Conservation (phyloP, 139 green algal species). For the Parachlorella kessleri region DNA sequence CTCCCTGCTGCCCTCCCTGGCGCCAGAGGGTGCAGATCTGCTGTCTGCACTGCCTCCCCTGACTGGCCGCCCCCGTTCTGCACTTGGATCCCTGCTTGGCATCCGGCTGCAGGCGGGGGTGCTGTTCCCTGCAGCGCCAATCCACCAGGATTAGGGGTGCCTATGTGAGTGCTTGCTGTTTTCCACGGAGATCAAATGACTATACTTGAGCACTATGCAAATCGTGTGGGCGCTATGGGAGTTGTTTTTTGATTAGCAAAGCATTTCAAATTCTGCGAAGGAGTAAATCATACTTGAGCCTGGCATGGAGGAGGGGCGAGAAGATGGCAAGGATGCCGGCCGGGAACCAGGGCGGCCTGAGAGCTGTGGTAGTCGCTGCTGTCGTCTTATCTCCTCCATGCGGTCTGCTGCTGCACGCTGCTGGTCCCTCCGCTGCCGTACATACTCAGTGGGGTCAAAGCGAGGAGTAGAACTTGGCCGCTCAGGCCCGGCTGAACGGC, state of each 20-base stretch:
- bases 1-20: not conserved
- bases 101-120: slow-evolving; percentile 46
- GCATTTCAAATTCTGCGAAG: no score
- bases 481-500: not conserved
- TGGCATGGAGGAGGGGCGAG: not conserved
- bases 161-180: no score
- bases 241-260: no score
- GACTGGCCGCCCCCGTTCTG: slow-evolving; percentile 11
- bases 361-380: not conserved
- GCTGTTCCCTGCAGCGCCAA: slow-evolving; percentile 32
- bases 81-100: slow-evolving; percentile 45
- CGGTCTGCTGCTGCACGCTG: slow-evolving; percentile 14
- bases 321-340: not conserved
- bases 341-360: not conserved
- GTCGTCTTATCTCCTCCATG: slow-evolving; percentile 21
- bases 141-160: no score
- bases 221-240: no score
- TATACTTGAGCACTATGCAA: no score
- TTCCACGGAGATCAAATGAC: no score
- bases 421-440: slow-evolving; percentile 46
- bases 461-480: slow-evolving; percentile 36
- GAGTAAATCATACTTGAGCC: slow-evolving; percentile 15
- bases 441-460: slow-evolving; percentile 84
- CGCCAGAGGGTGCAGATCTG: not conserved
- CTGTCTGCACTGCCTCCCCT: not conserved